Base-by-base conservation (phyloP, 805 yeast genomes). In the Starmerella ratchasimensis region DNA sequence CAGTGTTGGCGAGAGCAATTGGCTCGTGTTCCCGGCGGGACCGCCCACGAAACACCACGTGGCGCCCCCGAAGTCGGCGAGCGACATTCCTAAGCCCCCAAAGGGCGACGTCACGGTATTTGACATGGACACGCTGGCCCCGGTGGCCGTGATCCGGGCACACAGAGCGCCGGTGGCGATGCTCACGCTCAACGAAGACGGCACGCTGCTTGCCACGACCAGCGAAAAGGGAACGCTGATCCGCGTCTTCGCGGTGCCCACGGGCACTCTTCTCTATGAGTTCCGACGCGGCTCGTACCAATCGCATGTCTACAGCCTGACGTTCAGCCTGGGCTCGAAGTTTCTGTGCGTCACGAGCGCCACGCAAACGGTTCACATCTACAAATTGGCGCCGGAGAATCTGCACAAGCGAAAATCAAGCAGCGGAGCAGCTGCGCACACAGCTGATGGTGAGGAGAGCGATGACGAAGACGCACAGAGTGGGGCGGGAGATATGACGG, bases 321-420 rank as follows among this genome's bases (percentile, higher is more conserved):
- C 72, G 26, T 90, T 90, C 59, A 78, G 82, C 44, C 61, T 65
- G 19, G 79, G 80, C 45, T 76, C 80, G 42, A 65, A 67, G 13
- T 71, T 78, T 44, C 62, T 90, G 22, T 71, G 82, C n/a, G 94
- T 88, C 19, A 73, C 88, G 9, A 78, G 93, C 20, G 74, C 93
- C 2, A 82, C 93, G 16, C 93, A 81, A 31, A 90, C 99, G 0
- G 86, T 90, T 17, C 99, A 90, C 57, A 74, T 90, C 27, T 90
- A 88, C 65, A 28, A 31, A 25, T 46, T 43, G 22, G 39, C 33
- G 29, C 29, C 33, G n/a, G 18, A 27, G 16, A n/a, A 22, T 14
- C 33, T 19, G 20, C 34, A 21, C 26, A 13, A 17, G 28, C 22
- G 23, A 14, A 15, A 11, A 6, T 8, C 28, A 7, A 6, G 29